Base-by-base conservation (phyloP, 1,284 basidiomycete genomes). In the Dichomitus squalens region DNA sequence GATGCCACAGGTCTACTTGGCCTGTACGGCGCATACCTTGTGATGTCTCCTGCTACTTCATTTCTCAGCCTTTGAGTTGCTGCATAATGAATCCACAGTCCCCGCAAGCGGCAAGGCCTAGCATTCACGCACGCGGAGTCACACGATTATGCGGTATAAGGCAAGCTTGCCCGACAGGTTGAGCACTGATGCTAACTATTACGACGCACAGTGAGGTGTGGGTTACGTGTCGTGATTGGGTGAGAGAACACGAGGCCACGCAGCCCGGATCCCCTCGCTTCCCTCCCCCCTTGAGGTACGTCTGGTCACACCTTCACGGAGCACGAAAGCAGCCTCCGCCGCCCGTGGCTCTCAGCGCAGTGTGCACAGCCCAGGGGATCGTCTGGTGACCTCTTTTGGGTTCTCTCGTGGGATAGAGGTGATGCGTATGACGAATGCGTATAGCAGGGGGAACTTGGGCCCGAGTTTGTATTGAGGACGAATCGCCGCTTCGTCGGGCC, bases 211-310 rank as follows among this genome's bases (percentile, higher is more conserved):
- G 36, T 51, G 38, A 29, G 31, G 49, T 51, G 35, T 21, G 36
- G 36, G 34, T 51, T 51, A 51, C 49, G 49, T 51, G 41, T 29
- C 34, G 4, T 20, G 21, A 36, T n/a, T n/a, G n/a, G n/a, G n/a
- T n/a, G n/a, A n/a, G n/a, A n/a, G n/a, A n/a, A n/a, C n/a, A n/a
- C n/a, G n/a, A n/a, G n/a, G n/a, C n/a, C n/a, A n/a, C n/a, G n/a
- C n/a, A n/a, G n/a, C n/a, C n/a, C n/a, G n/a, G n/a, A n/a, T n/a
- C n/a, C n/a, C n/a, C n/a, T n/a, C n/a, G n/a, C n/a, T n/a, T n/a
- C n/a, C n/a, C n/a, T n/a, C n/a, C n/a, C n/a, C n/a, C n/a, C n/a
- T n/a, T n/a, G n/a, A n/a, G n/a, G n/a, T n/a, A n/a, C n/a, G n/a
- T n/a, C n/a, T n/a, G n/a, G n/a, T n/a, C n/a, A n/a, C n/a, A 31